Conservation (phyloP, 2,329 filamentous ascomycete genomes). For the Cordyceps militaris region DNA sequence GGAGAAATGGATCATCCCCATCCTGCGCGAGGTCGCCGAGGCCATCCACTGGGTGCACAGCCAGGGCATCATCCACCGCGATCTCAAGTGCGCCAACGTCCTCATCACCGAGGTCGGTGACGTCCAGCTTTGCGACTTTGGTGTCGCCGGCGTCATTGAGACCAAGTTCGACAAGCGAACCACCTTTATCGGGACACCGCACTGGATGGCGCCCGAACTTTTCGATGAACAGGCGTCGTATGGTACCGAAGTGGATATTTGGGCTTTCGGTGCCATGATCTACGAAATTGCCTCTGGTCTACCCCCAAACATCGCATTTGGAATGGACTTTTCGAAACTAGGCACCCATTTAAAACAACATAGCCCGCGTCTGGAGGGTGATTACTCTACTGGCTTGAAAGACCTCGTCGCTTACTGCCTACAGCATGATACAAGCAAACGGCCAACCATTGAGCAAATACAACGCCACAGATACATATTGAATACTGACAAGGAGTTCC, state of each 20-base stretch:
- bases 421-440: conserved; percentile 57
- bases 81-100: conserved; percentile 73
- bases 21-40: conserved; percentile 58
- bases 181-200: conserved; percentile 74
- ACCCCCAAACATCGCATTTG: conserved; percentile 60
- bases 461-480: conserved; percentile 63
- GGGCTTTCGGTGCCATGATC: conserved; percentile 76
- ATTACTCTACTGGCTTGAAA: conserved; percentile 62
- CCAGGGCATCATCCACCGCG: conserved; percentile 62
- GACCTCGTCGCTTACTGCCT: conserved; percentile 68
- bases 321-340: conserved; percentile 40
- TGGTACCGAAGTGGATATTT: conserved; percentile 70
- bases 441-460: conserved; percentile 63
- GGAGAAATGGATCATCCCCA: conserved; percentile 64
- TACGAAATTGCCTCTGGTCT: conserved; percentile 75
- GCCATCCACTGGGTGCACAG: conserved; percentile 62
- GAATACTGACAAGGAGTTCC: conserved; percentile 55
- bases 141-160: conserved; percentile 72
- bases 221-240: conserved; percentile 59
- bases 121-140: conserved; percentile 80
- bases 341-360: conserved; percentile 53
- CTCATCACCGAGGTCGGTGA: conserved; percentile 69
- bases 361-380: conserved; percentile 63
- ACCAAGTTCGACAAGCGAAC: conserved; percentile 68
- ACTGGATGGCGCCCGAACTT: conserved; percentile 83